phyloP scores from a whole-genome alignment of 129 eudicot genomes.

The Helianthus annuus region HanXRQr2.0-SUNRISE NC_035436.2:155618267-155618766 shows the following conservation, averaged over 20 bases:
- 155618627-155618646: constrained; percentile 93
- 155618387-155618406: constrained; percentile 86
- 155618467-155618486: constrained; percentile 15
- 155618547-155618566: constrained; percentile 61
- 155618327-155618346: constrained; percentile 5
- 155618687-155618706: constrained; percentile 8
- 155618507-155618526: constrained; percentile 3
- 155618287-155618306: neutral
- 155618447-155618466: constrained; percentile 12
- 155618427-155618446: constrained; percentile 26
- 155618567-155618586: constrained; percentile 74
- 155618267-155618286: neutral
- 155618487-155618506: constrained; percentile 22
- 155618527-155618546: constrained; percentile 53
- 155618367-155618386: constrained; percentile 78
- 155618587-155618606: constrained; percentile 37
- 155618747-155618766: neutral
- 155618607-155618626: constrained; percentile 72
- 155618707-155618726: neutral
- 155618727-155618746: neutral
- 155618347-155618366: constrained; percentile 85
- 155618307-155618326: neutral
- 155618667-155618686: neutral
- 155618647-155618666: constrained; percentile 95
- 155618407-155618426: constrained; percentile 99